These are phyloP conservation scores for Artemisia tridentata DNA, from an alignment of 129 eudicot genomes.

Conservation along the genomic window DNA sequence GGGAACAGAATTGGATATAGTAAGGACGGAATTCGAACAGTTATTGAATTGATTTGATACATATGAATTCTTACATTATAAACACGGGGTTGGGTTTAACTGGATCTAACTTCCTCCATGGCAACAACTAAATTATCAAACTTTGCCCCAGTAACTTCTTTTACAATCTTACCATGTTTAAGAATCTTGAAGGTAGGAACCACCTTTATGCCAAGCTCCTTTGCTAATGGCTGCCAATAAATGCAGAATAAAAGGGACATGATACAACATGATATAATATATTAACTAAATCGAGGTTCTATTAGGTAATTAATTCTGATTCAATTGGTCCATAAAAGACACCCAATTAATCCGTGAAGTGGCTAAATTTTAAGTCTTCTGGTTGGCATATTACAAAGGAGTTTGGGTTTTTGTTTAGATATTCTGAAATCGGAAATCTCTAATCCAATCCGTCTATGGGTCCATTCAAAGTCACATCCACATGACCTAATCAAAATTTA, in stretches of 20 bases:
- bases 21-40: constrained; percentile 8
- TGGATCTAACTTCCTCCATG: constrained; percentile 62
- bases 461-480: too few species aligned
- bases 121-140: constrained; percentile 63
- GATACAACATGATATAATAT: background rate
- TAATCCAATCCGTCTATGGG: background rate
- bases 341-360: background rate
- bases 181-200: constrained; percentile 97
- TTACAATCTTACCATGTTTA: constrained; percentile 62
- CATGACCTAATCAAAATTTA: too few species aligned
- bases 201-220: constrained; percentile 86
- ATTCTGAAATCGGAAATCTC: background rate
- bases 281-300: background rate
- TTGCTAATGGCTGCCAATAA: constrained; percentile 69
- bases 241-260: background rate
- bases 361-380: background rate
- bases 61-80: constrained; percentile 21
- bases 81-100: constrained; percentile 24
- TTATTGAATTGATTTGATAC: background rate
- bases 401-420: background rate
- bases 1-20: background rate
- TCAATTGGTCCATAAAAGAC: background rate
- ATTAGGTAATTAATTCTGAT: background rate
- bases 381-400: background rate
- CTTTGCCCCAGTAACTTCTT: constrained; percentile 92